Evolutionary conservation across 2,329 filamentous ascomycete species (phyloP).

Genomic region (Salinomyces thailandicus): DNA sequence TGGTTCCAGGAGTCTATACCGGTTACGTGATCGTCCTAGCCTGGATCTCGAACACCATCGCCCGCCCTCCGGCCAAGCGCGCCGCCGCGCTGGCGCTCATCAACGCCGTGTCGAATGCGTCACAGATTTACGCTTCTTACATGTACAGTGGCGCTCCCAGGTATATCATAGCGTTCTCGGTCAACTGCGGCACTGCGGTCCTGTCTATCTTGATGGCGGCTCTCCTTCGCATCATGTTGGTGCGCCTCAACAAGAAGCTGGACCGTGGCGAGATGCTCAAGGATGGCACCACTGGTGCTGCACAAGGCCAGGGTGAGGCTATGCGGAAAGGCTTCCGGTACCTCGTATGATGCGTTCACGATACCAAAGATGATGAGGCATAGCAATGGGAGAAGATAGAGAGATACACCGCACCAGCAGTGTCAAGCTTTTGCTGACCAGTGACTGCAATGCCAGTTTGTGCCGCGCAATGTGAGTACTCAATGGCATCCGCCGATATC

Average conservation of each 20-base stretch:
- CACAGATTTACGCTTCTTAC: constrained; percentile 43
- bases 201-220: constrained; percentile 55
- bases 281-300: background rate
- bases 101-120: constrained; percentile 45
- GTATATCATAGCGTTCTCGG: constrained; percentile 47
- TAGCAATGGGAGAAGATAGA: too few relatives aligned
- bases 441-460: too few relatives aligned
- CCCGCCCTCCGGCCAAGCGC: constrained; percentile 45
- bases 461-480: too few relatives aligned
- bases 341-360: background rate
- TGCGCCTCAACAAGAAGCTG: constrained; percentile 57
- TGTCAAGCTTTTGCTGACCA: too few relatives aligned
- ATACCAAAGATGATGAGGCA: too few relatives aligned
- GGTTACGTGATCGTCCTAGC: constrained; percentile 52
- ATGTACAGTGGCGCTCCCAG: constrained; percentile 30
- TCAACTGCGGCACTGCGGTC: constrained; percentile 56
- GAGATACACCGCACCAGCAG: too few relatives aligned
- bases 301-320: constrained; percentile 1
- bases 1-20: constrained; percentile 43
- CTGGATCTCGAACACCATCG: constrained; percentile 43
- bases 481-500: too few relatives aligned
- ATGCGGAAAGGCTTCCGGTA: constrained; percentile 3
- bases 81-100: constrained; percentile 46
- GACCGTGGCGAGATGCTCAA: constrained; percentile 30
- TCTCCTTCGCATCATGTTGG: constrained; percentile 52